These are phyloP conservation scores for Cardiospermum halicacabum DNA, from an alignment of 345 rosid species.

Conservation along the genomic window DNA sequence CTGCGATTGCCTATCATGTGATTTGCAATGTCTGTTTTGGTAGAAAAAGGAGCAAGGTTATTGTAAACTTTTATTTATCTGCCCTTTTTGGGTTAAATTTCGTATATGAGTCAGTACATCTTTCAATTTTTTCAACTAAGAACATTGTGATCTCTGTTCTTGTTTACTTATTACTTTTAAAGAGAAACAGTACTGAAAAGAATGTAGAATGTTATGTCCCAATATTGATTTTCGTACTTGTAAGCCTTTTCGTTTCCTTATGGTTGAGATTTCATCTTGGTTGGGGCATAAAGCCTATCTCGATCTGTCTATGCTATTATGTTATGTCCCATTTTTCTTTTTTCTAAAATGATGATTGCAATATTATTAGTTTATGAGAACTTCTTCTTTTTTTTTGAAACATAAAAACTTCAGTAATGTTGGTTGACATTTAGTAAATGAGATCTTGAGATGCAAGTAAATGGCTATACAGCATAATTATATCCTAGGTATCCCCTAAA, in stretches of 20 bases:
- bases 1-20: background rate
- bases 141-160: background rate
- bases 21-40: slow-evolving; percentile 1
- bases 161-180: background rate
- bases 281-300: background rate
- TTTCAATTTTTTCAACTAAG: no score
- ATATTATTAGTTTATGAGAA: background rate
- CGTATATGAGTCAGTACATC: no score
- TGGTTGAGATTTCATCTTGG: background rate
- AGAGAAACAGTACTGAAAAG: background rate
- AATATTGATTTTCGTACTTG: background rate
- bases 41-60: background rate
- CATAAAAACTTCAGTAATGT: background rate
- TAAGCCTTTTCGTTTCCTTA: background rate
- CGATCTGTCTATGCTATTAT: background rate
- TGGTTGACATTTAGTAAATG: background rate
- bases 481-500: background rate
- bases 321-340: background rate
- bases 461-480: background rate
- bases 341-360: no score
- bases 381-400: no score
- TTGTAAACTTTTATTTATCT: background rate
- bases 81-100: background rate
- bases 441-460: background rate
- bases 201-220: background rate